These are phyloP conservation scores for Edaphochlamys debaryana DNA, from an alignment of 139 green algal genomes.

Conservation along the genomic window DNA sequence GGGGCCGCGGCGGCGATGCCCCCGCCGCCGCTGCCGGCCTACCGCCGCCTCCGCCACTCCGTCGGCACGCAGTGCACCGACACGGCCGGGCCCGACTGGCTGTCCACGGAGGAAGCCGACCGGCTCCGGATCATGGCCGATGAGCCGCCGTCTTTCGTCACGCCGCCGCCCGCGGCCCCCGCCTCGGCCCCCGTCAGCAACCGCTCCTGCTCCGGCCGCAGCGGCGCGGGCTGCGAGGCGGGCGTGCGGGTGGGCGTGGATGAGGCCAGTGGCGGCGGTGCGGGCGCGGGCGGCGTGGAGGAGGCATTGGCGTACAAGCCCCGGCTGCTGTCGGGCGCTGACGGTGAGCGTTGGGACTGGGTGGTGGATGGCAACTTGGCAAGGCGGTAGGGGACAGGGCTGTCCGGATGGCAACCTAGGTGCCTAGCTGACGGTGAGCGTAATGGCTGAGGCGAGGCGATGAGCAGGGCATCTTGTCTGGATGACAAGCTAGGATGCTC, in stretches of 20 bases:
- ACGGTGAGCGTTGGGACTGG: background rate
- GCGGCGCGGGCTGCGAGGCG: too few species aligned
- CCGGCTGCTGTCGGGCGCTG: slow-evolving; percentile 10
- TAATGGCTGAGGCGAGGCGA: too few species aligned
- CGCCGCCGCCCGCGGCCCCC: background rate
- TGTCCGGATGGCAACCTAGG: too few species aligned
- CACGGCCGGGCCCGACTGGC: slow-evolving; percentile 30
- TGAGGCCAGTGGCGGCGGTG: too few species aligned
- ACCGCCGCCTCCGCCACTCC: slow-evolving; percentile 24
- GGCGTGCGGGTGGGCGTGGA: too few species aligned
- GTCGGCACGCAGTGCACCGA: slow-evolving; percentile 28
- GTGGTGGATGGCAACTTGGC: background rate
- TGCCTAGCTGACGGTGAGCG: too few species aligned
- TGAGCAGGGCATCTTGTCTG: too few species aligned
- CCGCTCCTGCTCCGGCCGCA: background rate
- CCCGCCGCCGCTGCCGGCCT: background rate
- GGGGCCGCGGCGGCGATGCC: background rate
- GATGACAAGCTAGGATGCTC: too few species aligned
- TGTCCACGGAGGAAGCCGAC: slow-evolving; percentile 28
- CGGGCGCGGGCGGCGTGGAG: too few species aligned
- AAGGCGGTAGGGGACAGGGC: too few species aligned
- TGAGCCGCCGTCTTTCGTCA: slow-evolving; percentile 8
- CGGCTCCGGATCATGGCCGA: slow-evolving; percentile 37
- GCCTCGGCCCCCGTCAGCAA: too few species aligned
- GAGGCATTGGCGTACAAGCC: background rate